Percentiles rank a stretch among this genome's conserved stretches.
phyloP scores from a whole-genome alignment of 768 basidiomycete species.

The Austroboletus eburneus region DNA sequence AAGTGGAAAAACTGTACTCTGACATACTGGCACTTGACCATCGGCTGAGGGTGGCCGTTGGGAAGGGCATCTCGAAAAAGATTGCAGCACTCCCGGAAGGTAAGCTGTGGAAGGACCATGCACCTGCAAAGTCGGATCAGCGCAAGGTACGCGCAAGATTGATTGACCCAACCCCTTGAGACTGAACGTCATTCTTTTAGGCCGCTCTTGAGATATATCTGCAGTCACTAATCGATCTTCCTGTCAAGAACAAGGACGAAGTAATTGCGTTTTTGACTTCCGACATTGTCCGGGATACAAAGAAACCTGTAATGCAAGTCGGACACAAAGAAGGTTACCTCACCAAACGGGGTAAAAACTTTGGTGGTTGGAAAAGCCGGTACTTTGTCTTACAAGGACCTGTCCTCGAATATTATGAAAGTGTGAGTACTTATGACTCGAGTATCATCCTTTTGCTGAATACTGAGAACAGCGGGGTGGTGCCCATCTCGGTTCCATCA shows the following conservation, averaged over 20 bases:
- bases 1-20: slow-evolving; percentile 89
- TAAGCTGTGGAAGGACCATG: slow-evolving; percentile 94
- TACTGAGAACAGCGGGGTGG: slow-evolving; percentile 69
- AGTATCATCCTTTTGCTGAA: slow-evolving; percentile 10
- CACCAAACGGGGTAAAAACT: slow-evolving; percentile 95
- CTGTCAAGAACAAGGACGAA: slow-evolving; percentile 84
- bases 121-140: slow-evolving; percentile 94
- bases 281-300: slow-evolving; percentile 75
- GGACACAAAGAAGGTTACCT: slow-evolving; percentile 94
- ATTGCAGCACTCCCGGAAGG: slow-evolving; percentile 84
- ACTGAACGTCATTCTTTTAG: slow-evolving; percentile 34
- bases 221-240: slow-evolving; percentile 74
- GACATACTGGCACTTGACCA: slow-evolving; percentile 89
- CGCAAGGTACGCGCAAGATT: slow-evolving; percentile 67
- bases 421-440: slow-evolving; percentile 53
- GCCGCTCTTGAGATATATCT: slow-evolving; percentile 81
- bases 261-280: slow-evolving; percentile 90
- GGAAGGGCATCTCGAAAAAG: slow-evolving; percentile 71
- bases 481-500: slow-evolving; percentile 84
- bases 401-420: slow-evolving; percentile 91
- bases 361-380: slow-evolving; percentile 96
- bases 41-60: slow-evolving; percentile 53
- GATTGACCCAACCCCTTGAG: background rate
- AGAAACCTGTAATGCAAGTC: slow-evolving; percentile 70
- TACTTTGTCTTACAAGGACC: slow-evolving; percentile 93